Evolutionary conservation across 768 basidiomycete species (phyloP), one percentile per base, ranked within the genome.

Genomic region (Tulasnella calospora): DNA sequence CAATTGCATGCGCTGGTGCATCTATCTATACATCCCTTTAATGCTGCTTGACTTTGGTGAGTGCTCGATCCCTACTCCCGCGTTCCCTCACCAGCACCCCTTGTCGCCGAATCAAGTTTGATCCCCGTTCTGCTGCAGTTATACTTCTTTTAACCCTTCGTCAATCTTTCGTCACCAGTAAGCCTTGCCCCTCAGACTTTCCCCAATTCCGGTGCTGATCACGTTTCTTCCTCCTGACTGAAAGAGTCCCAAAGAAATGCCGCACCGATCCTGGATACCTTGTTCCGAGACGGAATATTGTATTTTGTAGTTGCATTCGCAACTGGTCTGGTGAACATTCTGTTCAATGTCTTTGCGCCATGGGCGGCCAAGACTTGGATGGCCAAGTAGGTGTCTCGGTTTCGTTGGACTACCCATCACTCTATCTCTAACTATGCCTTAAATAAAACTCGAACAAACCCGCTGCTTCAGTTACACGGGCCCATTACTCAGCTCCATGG

Each of bases 401-500:
- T n/a, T 67, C 27, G 61, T 30, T 27, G 9, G 6, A 4, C 17
- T 27, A 4, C 33, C 71, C 33, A 33, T 35, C 6, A 30, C 8
- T 38, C 41, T 30, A 17, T 23, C 71, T 71, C 12, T 38, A 30
- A 15, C n/a, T 23, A 36, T 27, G 7, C 35, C 21, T 13, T 38
- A 3, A 6, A 13, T 61, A 9, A 3, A 3, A 19, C 57, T 30
- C 57, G 71, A 19, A 19, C 46, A 3, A 15, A 46, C 46, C 19
- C 15, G 15, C 46, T 12, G 46, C 2, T 19, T 3, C 35, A 71
- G 71, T 8, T 71, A 38, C 17, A 10, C 35, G 6, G 13, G 71
- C 17, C 71, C 71, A 9, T 36, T 71, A 23, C 35, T 71, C 35
- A 71, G 71, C 71, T 71, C 71, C n/a, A 71, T 71, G 71, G 71